These are phyloP conservation scores for Populus simonii DNA, from an alignment of 345 rosid species.

Conservation along the genomic window DNA sequence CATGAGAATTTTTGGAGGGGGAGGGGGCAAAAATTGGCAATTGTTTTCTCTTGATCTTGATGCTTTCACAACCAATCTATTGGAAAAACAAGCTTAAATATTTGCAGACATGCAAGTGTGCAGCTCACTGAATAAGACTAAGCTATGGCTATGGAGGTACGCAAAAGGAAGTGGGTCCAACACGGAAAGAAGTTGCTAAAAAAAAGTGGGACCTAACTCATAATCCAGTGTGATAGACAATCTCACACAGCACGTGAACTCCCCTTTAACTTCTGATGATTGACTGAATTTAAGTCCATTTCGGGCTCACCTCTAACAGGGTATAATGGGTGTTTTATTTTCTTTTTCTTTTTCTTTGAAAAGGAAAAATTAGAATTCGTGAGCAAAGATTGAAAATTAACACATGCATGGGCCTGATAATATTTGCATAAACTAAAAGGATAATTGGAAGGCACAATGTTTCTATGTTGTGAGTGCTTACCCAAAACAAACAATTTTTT, in stretches of 20 bases:
- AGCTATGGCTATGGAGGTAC: background rate
- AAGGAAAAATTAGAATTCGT: background rate
- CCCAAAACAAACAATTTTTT: conserved; percentile 8
- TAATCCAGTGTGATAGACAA: background rate
- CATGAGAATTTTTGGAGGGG: background rate
- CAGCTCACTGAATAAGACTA: background rate
- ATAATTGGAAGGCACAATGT: background rate
- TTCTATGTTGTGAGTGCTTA: background rate
- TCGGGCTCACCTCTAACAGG: background rate
- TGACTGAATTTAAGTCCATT: background rate
- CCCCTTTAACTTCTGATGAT: background rate
- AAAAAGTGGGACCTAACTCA: background rate
- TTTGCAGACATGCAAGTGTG: background rate
- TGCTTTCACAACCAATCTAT: background rate
- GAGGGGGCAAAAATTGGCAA: background rate
- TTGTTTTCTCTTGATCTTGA: background rate
- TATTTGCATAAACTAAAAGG: background rate
- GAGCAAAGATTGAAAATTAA: background rate
- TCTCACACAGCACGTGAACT: background rate
- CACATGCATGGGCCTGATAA: background rate
- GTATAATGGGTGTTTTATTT: background rate
- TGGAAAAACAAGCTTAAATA: background rate
- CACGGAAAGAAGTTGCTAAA: background rate
- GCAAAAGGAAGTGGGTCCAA: background rate
- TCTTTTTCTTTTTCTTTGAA: too few relatives aligned